phyloP scores from a whole-genome alignment of 441 rosid genomes.

The Pelargonium cotyledonis region DNA sequence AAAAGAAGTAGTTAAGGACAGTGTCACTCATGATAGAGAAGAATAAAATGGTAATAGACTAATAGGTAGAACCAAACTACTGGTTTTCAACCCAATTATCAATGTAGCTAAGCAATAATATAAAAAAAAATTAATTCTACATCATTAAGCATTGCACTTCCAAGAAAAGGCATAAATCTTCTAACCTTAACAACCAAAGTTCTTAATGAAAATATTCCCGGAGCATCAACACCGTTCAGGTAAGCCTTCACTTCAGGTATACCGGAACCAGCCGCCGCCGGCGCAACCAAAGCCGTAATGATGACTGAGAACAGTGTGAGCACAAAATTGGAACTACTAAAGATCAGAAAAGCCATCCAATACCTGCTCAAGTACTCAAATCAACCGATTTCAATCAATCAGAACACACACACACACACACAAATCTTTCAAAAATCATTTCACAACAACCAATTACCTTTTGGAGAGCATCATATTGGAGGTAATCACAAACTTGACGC shows the following conservation, averaged over 20 bases:
- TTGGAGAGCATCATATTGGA: constrained; percentile 63
- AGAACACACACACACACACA: neutral
- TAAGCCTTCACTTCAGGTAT: constrained; percentile 98
- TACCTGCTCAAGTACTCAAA: constrained; percentile 44
- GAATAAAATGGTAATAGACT: too few species aligned
- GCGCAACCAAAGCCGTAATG: constrained; percentile 83
- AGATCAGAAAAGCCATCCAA: constrained; percentile 53
- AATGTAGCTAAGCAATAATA: constrained; percentile 42
- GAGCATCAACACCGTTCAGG: constrained; percentile 89
- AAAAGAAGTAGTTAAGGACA: too few species aligned
- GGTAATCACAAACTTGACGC: constrained; percentile 65
- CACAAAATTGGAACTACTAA: constrained; percentile 56
- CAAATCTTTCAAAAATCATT: neutral
- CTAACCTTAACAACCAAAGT: constrained; percentile 88
- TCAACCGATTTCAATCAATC: neutral
- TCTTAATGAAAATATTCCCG: constrained; percentile 80
- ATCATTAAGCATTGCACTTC: neutral
- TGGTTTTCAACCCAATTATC: constrained; percentile 19
- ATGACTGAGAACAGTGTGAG: constrained; percentile 61
- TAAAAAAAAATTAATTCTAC: neutral
- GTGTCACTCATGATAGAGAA: too few species aligned
- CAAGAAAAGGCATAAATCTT: constrained; percentile 33
- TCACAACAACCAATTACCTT: constrained; percentile 42
- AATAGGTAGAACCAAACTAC: too few species aligned
- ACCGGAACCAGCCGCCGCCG: constrained; percentile 96